phyloP scores from a whole-genome alignment of 2,329 filamentous ascomycete species.

The Xylariaceae sp. region DNA sequence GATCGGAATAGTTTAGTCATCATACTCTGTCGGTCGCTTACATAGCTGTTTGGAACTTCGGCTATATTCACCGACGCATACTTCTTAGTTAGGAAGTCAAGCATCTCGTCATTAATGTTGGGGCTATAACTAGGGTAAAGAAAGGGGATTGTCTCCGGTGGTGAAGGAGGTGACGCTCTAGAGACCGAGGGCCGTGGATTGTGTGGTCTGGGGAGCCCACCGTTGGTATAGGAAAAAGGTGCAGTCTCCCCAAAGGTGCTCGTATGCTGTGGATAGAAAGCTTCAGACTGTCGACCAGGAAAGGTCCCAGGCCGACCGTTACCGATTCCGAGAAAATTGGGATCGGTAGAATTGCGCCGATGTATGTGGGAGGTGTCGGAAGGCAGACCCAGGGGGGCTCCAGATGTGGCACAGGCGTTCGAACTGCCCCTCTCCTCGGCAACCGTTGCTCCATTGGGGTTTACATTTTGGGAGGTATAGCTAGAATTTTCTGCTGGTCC shows the following conservation, averaged over 20 bases:
- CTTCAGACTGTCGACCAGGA: conserved; percentile 21
- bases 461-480: conserved; percentile 37
- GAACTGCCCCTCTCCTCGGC: conserved; percentile 21
- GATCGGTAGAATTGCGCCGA: conserved; percentile 28
- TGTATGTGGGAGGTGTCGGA: conserved; percentile 15
- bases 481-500: conserved; percentile 42
- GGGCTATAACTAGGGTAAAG: conserved; percentile 1
- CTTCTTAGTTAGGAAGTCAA: conserved; percentile 31
- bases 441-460: conserved; percentile 25
- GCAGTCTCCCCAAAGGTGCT: conserved; percentile 18
- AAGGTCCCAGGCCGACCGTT: conserved; percentile 19
- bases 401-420: conserved; percentile 16
- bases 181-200: conserved; percentile 24
- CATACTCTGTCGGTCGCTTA: conserved; percentile 22
- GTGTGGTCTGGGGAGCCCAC: conserved; percentile 15
- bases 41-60: conserved; percentile 19
- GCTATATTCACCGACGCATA: conserved; percentile 33
- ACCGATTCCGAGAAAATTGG: conserved; percentile 12
- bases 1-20: conserved; percentile 38
- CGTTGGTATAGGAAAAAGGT: conserved; percentile 19
- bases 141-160: conserved; percentile 15
- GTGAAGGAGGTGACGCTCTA: conserved; percentile 13
- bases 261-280: conserved; percentile 13
- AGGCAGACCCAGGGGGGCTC: conserved; percentile 14
- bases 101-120: conserved; percentile 33